Conservation (phyloP, 139 green algal species). For the Chlamydomonas incerta region DNA sequence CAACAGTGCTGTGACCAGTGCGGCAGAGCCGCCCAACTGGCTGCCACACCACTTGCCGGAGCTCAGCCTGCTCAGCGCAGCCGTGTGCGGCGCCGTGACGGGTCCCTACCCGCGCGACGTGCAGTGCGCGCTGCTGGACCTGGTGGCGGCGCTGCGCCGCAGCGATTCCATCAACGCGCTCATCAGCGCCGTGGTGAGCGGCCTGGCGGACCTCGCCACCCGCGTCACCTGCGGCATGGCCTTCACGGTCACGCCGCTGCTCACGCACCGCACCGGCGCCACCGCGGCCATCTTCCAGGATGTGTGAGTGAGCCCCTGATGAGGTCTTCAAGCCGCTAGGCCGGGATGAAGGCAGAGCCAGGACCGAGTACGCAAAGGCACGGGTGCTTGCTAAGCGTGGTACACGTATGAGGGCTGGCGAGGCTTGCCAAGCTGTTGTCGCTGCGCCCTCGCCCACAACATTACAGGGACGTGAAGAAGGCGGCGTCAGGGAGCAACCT, state of each 20-base stretch:
- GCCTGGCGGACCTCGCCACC: constrained; percentile 7
- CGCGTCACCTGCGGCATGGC: neutral
- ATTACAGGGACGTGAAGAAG: too few relatives aligned
- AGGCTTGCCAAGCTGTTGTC: too few relatives aligned
- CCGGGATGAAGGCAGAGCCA: too few relatives aligned
- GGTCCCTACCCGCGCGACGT: neutral
- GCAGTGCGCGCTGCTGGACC: neutral
- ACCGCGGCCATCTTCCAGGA: constrained; percentile 15
- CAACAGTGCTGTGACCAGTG: neutral
- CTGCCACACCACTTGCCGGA: constrained; percentile 8
- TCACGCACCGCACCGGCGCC: neutral
- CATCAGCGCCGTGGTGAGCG: neutral
- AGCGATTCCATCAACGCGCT: constrained; percentile 7
- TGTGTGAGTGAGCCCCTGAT: too few relatives aligned
- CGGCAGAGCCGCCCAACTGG: neutral
- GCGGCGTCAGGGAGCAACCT: too few relatives aligned
- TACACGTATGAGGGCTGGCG: too few relatives aligned
- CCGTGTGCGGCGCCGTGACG: neutral
- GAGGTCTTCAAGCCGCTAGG: too few relatives aligned
- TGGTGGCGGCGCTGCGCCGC: neutral
- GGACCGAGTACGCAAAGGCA: too few relatives aligned
- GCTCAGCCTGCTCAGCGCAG: neutral
- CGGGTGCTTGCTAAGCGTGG: too few relatives aligned
- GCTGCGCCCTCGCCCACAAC: too few relatives aligned
- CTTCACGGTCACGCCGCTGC: constrained; percentile 1